Evolutionary conservation across 108 stramenopile genomes (phyloP).

Genomic region (Aureococcus anophagefferens): DNA sequence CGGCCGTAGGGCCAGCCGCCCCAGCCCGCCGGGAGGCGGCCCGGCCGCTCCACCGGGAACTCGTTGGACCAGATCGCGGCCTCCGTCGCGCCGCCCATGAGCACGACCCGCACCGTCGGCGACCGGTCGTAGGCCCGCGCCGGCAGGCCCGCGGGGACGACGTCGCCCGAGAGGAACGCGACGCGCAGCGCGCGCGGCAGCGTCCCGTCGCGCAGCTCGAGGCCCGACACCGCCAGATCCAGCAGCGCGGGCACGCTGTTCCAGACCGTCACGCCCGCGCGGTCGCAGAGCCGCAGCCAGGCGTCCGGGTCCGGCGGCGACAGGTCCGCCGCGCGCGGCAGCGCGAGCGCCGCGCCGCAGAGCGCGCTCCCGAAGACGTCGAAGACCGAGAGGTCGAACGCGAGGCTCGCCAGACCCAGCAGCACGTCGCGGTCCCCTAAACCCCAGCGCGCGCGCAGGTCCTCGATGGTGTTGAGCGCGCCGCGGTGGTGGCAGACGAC

Average conservation of each 20-base stretch:
- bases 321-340: background rate
- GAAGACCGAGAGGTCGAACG: conserved; percentile 16
- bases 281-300: background rate
- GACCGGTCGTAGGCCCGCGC: too few species aligned
- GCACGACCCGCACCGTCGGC: conserved; percentile 11
- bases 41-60: too few species aligned
- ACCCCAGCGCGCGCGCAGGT: background rate
- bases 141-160: conserved; percentile 5
- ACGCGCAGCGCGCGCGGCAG: background rate
- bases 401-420: conserved; percentile 11
- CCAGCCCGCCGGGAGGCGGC: conserved; percentile 15
- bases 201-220: background rate
- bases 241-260: conserved; percentile 16
- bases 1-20: background rate
- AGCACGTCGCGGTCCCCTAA: background rate
- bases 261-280: conserved; percentile 10
- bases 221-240: conserved; percentile 4
- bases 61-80: conserved; percentile 17
- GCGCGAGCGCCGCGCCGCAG: conserved; percentile 4
- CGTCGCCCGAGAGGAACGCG: conserved; percentile 9
- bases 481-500: conserved; percentile 40
- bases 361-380: conserved; percentile 12
- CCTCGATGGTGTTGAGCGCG: conserved; percentile 13
- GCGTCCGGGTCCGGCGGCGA: conserved; percentile 6
- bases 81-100: conserved; percentile 22